phyloP scores from a whole-genome alignment of 164 flowering plant species.

The Umbilicus rupestris region DNA sequence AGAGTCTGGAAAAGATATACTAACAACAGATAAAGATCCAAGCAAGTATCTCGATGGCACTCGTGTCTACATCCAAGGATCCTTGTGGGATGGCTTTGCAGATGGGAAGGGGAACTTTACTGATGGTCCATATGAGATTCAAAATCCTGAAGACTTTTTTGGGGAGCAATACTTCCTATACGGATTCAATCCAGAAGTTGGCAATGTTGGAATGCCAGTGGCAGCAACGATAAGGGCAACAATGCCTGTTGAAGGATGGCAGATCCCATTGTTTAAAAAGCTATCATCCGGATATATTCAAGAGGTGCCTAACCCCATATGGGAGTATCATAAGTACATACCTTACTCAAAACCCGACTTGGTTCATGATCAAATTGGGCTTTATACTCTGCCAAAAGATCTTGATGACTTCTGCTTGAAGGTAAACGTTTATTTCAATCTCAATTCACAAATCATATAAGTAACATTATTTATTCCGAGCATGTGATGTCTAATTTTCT shows the following conservation, averaged over 20 bases:
- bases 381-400: slow-evolving; percentile 66
- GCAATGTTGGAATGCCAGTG: slow-evolving; percentile 92
- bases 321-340: slow-evolving; percentile 92
- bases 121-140: slow-evolving; percentile 96
- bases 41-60: slow-evolving; percentile 93
- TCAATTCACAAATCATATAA: background rate
- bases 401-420: slow-evolving; percentile 93
- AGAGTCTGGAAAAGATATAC: slow-evolving; percentile 15
- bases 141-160: slow-evolving; percentile 86
- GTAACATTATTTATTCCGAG: too few species aligned
- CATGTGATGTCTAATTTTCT: background rate
- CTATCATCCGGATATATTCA: slow-evolving; percentile 44
- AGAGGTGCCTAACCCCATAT: slow-evolving; percentile 85
- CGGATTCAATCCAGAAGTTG: slow-evolving; percentile 99
- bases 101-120: slow-evolving; percentile 75
- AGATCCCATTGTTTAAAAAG: slow-evolving; percentile 68
- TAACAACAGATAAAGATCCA: slow-evolving; percentile 39
- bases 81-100: slow-evolving; percentile 99
- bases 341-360: slow-evolving; percentile 74
- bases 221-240: slow-evolving; percentile 94
- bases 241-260: slow-evolving; percentile 93
- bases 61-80: slow-evolving; percentile 77
- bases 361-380: slow-evolving; percentile 72
- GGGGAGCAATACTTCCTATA: slow-evolving; percentile 61
- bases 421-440: slow-evolving; percentile 27